Evolutionary conservation across 225 moss, liverwort and hornwort genomes (phyloP), one percentile per base, ranked within the genome.

Genomic region (Sphagnum contortum): DNA sequence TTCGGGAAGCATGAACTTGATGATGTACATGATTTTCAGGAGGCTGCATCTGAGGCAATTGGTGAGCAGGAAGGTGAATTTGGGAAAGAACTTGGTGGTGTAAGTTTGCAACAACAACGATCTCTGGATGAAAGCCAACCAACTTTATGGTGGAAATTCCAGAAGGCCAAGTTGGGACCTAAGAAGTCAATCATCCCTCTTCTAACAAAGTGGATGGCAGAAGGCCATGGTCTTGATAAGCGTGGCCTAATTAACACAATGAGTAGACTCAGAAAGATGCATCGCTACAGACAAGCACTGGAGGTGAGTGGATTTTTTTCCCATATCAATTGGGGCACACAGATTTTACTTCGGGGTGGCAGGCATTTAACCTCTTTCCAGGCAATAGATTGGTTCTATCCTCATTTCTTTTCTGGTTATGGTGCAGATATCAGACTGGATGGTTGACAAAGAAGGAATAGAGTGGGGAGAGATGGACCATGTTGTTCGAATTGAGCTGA

Each of bases 381-480:
- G 29, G 29, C 29, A 29, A 29, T 29, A 0, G 1, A 29, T 29
- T 29, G 29, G 29, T 29, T 29, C 29, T 29, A 29, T 29, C 29
- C 29, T 52, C 7, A 9, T 52, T 6, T 52, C 9, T 60, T 79
- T 66, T 47, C 57, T 11, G 69, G 51, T 10, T 66, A 10, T 48
- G 55, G 45, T 80, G 57, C 76, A 87, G 87, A 62, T 87, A 13
- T 80, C 83, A 10, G 78, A 87, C 65, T 87, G 80, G 80, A 80
- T 80, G 79, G 59, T 75, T 9, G 47, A 83, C 78, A 73, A 83
- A 69, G 29, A 73, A 6, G 68, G 63, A 12, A 66, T 82, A 50
- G 68, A 50, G 51, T 75, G 75, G 80, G 80, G 76, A 71, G n/a
- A 73, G 50, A 55, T 68, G 49, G 80, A 80, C 58, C 63, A 72